Percentiles rank a stretch among this genome's conserved stretches.
Evolutionary conservation across 139 green algal species (phyloP).

Genomic region (Zygnema cylindricum): DNA sequence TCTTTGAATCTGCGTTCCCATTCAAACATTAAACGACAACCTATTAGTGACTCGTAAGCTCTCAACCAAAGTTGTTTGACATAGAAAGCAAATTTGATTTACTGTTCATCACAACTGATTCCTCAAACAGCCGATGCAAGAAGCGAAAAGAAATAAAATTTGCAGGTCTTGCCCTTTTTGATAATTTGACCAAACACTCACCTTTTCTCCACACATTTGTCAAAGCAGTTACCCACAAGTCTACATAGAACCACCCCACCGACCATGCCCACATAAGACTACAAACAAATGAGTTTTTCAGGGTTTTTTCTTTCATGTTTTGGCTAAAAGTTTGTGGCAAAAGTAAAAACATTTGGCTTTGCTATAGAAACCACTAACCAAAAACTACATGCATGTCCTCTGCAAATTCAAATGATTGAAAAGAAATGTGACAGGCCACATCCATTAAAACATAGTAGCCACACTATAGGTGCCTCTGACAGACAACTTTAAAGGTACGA

Average conservation of each 20-base stretch:
- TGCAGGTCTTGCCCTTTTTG: background rate
- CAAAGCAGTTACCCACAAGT: slow-evolving; percentile 40
- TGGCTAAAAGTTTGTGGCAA: background rate
- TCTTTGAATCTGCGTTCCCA: slow-evolving; percentile 87
- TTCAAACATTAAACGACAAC: background rate
- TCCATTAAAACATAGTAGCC: too few species aligned
- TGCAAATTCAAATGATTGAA: background rate
- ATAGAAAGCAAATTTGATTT: background rate
- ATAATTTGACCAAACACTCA: slow-evolving; percentile 10
- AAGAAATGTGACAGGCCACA: too few species aligned
- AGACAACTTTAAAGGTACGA: background rate
- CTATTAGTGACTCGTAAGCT: background rate
- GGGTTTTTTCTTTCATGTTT: too few species aligned
- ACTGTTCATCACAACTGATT: background rate
- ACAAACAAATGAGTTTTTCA: background rate
- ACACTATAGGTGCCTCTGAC: background rate
- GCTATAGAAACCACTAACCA: background rate
- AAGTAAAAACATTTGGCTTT: background rate
- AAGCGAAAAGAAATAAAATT: background rate
- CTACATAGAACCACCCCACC: background rate
- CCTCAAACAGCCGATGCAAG: background rate
- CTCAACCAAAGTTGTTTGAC: background rate
- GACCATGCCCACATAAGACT: background rate
- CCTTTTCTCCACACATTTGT: slow-evolving; percentile 59
- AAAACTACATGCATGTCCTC: background rate